phyloP scores from a whole-genome alignment of 495 filamentous ascomycete genomes.

The Penicillium paradoxum region DNA sequence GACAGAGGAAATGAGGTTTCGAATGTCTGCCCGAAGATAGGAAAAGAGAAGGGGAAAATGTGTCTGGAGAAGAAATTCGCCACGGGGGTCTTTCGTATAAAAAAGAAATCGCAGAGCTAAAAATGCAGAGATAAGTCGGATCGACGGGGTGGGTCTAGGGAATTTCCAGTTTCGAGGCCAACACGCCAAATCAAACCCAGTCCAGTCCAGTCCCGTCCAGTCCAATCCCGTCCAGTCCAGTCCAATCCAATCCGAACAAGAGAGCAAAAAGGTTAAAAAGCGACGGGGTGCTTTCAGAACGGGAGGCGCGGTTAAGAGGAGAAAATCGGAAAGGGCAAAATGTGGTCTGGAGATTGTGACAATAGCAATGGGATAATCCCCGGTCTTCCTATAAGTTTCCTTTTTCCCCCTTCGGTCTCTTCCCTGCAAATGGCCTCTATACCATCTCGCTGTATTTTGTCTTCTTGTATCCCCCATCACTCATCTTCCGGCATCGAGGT shows the following conservation, averaged over 20 bases:
- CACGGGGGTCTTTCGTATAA: slow-evolving; percentile 14
- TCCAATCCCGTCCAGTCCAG: no score
- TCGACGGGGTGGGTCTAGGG: background rate
- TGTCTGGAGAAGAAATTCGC: slow-evolving; percentile 13
- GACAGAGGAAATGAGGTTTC: background rate
- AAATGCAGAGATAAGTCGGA: slow-evolving; percentile 9
- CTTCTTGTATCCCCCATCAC: no score
- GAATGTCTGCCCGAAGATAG: background rate
- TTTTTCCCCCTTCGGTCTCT: no score
- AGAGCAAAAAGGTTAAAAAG: background rate
- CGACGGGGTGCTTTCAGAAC: background rate
- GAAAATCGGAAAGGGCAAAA: background rate
- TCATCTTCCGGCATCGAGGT: background rate
- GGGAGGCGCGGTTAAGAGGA: slow-evolving; percentile 9
- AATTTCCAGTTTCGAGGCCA: no score
- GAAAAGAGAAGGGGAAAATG: slow-evolving; percentile 7
- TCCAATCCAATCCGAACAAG: no score
- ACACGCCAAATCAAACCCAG: no score
- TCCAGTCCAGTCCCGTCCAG: no score
- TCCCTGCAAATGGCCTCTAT: no score
- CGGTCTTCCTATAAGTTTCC: no score
- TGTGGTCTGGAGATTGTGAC: slow-evolving; percentile 6
- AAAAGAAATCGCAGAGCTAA: background rate
- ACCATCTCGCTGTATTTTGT: no score
- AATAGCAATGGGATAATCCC: slow-evolving; percentile 13